Evolutionary conservation across 768 basidiomycete species (phyloP).

Genomic region (Sutorius australiensis): DNA sequence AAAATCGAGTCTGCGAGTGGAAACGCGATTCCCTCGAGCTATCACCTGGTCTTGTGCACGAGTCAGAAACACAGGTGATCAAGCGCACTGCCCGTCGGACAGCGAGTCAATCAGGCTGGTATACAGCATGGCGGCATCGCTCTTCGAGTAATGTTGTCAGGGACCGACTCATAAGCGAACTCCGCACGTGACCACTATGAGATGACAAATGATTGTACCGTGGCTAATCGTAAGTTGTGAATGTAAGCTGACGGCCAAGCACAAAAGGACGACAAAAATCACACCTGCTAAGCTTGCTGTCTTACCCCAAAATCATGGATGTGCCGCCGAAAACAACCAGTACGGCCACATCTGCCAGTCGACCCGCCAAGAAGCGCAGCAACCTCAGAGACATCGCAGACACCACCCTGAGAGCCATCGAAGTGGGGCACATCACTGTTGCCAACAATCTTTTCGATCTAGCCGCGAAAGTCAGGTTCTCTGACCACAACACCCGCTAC

Average conservation of each 20-base stretch:
- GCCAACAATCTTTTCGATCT: conserved; percentile 32
- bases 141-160: too few species aligned
- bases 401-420: conserved; percentile 46
- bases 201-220: too few species aligned
- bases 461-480: conserved; percentile 31
- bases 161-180: too few species aligned
- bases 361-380: conserved; percentile 7
- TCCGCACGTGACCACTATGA: not conserved
- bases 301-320: conserved; percentile 1
- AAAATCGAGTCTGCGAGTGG: not conserved
- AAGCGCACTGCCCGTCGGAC: not conserved
- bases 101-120: not conserved
- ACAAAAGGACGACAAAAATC: not conserved
- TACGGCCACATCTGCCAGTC: not conserved
- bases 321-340: not conserved
- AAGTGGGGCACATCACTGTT: conserved; percentile 40
- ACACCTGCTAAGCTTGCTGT: not conserved
- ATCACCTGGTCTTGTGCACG: not conserved
- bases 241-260: too few species aligned
- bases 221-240: not conserved
- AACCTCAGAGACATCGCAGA: conserved; percentile 43
- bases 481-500: conserved; percentile 45
- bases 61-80: not conserved
- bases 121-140: not conserved
- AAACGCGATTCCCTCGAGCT: not conserved